phyloP scores from a whole-genome alignment of 768 basidiomycete genomes.

The Leccinum truebloodii region DNA sequence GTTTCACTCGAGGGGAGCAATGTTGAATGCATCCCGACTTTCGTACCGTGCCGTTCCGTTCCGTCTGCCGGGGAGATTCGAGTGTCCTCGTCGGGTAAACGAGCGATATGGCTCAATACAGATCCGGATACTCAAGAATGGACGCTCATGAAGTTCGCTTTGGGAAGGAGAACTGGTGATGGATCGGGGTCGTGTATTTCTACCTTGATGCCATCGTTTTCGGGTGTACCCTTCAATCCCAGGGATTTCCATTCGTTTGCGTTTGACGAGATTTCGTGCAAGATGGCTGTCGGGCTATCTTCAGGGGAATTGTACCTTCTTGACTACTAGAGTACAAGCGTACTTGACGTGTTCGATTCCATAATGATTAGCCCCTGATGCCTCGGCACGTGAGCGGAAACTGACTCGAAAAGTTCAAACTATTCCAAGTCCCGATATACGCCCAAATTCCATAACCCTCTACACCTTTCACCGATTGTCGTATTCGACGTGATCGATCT shows the following conservation, averaged over 20 bases:
- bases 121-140: slow-evolving; percentile 37
- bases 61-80: slow-evolving; percentile 17
- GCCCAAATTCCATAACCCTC: not conserved
- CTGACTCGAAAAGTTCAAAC: slow-evolving; percentile 14
- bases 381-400: slow-evolving; percentile 28
- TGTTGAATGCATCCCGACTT: not conserved
- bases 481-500: slow-evolving; percentile 16
- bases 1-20: slow-evolving; percentile 17
- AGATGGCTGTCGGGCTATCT: slow-evolving; percentile 49
- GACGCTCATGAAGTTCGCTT: slow-evolving; percentile 53
- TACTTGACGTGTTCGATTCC: not conserved
- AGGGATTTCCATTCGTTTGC: slow-evolving; percentile 46
- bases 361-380: slow-evolving; percentile 20
- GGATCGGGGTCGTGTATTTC: slow-evolving; percentile 10
- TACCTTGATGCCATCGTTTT: slow-evolving; percentile 45
- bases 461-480: not conserved
- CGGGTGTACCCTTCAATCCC: slow-evolving; percentile 53
- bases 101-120: slow-evolving; percentile 20
- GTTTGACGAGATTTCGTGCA: slow-evolving; percentile 58
- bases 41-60: slow-evolving; percentile 13
- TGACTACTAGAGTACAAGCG: slow-evolving; percentile 24
- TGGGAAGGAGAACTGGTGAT: slow-evolving; percentile 19
- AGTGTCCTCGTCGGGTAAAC: slow-evolving; percentile 20
- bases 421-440: slow-evolving; percentile 7
- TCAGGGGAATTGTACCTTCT: slow-evolving; percentile 56